Evolutionary conservation across 2,329 filamentous ascomycete genomes (phyloP).

Genomic region (Ambrosiella cleistominuta): DNA sequence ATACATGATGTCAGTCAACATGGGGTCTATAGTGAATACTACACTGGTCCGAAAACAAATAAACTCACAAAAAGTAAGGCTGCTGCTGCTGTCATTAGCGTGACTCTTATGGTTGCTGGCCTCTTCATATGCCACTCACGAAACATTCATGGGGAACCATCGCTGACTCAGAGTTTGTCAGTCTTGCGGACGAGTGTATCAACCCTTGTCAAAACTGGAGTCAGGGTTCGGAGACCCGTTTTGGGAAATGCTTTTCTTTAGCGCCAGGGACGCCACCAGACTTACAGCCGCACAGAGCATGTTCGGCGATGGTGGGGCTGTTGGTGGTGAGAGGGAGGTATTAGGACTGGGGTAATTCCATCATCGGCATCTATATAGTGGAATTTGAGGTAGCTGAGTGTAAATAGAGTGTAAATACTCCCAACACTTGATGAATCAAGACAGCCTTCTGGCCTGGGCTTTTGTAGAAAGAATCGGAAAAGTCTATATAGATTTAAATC

Average conservation of each 20-base stretch:
- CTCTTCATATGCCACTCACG: too few relatives aligned
- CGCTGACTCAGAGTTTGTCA: constrained; percentile 1
- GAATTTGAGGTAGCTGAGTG: neutral
- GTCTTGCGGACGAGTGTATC: neutral
- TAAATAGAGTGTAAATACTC: too few relatives aligned
- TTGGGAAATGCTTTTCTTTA: neutral
- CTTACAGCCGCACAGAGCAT: neutral
- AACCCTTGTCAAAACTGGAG: neutral
- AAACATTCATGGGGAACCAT: too few relatives aligned
- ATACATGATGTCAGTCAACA: too few relatives aligned
- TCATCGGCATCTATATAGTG: neutral
- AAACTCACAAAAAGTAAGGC: too few relatives aligned
- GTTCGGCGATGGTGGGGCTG: neutral
- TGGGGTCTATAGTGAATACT: too few relatives aligned
- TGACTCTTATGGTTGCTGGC: neutral
- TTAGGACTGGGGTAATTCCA: neutral
- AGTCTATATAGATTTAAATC: too few relatives aligned
- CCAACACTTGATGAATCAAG: too few relatives aligned
- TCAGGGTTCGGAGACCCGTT: neutral
- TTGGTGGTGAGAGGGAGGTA: neutral
- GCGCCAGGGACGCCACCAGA: neutral
- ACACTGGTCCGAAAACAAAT: too few relatives aligned
- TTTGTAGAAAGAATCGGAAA: too few relatives aligned
- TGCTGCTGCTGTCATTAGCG: neutral
- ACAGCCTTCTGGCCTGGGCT: too few relatives aligned